These are phyloP conservation scores for Leccinum ochraceum DNA, from an alignment of 768 basidiomycete genomes.

Conservation along the genomic window DNA sequence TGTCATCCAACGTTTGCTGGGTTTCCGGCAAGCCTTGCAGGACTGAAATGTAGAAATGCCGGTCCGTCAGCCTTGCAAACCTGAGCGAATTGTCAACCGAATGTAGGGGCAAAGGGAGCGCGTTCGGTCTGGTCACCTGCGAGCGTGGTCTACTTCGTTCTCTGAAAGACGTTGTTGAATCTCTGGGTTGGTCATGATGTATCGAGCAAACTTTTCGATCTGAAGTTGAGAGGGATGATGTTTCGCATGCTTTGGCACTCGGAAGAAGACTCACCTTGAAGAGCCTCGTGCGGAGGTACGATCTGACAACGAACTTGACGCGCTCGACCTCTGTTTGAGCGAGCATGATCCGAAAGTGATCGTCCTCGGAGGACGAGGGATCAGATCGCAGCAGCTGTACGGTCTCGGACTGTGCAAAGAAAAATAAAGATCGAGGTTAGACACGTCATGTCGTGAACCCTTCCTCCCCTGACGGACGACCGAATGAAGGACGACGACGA, in stretches of 20 bases:
- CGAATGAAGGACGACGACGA: not conserved
- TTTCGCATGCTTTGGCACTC: not conserved
- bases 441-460: slow-evolving; percentile 3
- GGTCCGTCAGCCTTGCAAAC: slow-evolving; percentile 73
- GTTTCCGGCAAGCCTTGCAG: slow-evolving; percentile 79
- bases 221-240: slow-evolving; percentile 30
- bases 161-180: slow-evolving; percentile 79
- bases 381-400: slow-evolving; percentile 78
- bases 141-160: slow-evolving; percentile 80
- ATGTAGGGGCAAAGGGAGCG: not conserved
- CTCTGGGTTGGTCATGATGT: slow-evolving; percentile 68
- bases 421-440: not conserved
- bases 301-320: slow-evolving; percentile 88
- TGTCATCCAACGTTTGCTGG: slow-evolving; percentile 78
- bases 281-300: slow-evolving; percentile 83
- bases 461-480: too few species aligned
- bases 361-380: slow-evolving; percentile 85
- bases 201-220: slow-evolving; percentile 89
- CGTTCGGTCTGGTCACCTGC: slow-evolving; percentile 46
- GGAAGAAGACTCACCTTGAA: slow-evolving; percentile 60
- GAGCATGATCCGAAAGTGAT: slow-evolving; percentile 90
- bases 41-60: slow-evolving; percentile 78
- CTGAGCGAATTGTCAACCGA: slow-evolving; percentile 38
- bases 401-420: slow-evolving; percentile 59
- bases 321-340: slow-evolving; percentile 95